These are phyloP conservation scores for Cyclotella sp. DNA, from an alignment of 108 stramenopile genomes.

Conservation along the genomic window DNA sequence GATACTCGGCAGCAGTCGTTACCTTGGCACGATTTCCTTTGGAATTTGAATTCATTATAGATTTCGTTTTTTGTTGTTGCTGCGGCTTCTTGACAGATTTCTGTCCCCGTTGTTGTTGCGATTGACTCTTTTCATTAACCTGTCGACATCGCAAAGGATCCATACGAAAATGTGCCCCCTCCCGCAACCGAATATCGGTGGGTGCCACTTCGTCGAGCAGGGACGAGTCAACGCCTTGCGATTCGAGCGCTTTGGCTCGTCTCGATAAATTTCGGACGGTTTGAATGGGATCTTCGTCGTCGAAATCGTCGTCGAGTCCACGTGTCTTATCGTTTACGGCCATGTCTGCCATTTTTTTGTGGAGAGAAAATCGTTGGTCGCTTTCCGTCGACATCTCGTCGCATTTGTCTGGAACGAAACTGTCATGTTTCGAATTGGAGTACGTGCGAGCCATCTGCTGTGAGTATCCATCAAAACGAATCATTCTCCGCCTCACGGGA, in stretches of 20 bases:
- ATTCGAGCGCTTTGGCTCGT: slow-evolving; percentile 31
- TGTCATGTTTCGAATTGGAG: too few relatives aligned
- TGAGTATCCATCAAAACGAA: slow-evolving; percentile 30
- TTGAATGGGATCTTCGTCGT: slow-evolving; percentile 46
- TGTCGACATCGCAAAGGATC: slow-evolving; percentile 45
- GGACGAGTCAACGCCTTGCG: slow-evolving; percentile 38
- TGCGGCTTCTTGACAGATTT: slow-evolving; percentile 10
- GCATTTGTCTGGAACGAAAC: too few relatives aligned
- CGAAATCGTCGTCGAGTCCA: too few relatives aligned
- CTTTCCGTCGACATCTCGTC: too few relatives aligned
- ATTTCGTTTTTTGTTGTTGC: slow-evolving; percentile 4
- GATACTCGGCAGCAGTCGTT: not conserved
- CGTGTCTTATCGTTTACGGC: not conserved
- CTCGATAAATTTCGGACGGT: slow-evolving; percentile 45
- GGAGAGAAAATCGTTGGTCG: slow-evolving; percentile 3
- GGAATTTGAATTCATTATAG: not conserved
- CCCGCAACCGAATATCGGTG: slow-evolving; percentile 40
- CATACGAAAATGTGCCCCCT: slow-evolving; percentile 45
- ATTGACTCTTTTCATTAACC: slow-evolving; percentile 10
- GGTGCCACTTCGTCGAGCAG: slow-evolving; percentile 50
- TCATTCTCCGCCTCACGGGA: slow-evolving; percentile 35
- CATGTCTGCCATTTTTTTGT: slow-evolving; percentile 23
- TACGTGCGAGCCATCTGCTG: not conserved
- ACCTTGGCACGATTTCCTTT: not conserved
- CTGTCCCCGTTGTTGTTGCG: not conserved